phyloP scores from a whole-genome alignment of 371 early-diverging fungal species.

The Vairimorpha ceranae region DNA sequence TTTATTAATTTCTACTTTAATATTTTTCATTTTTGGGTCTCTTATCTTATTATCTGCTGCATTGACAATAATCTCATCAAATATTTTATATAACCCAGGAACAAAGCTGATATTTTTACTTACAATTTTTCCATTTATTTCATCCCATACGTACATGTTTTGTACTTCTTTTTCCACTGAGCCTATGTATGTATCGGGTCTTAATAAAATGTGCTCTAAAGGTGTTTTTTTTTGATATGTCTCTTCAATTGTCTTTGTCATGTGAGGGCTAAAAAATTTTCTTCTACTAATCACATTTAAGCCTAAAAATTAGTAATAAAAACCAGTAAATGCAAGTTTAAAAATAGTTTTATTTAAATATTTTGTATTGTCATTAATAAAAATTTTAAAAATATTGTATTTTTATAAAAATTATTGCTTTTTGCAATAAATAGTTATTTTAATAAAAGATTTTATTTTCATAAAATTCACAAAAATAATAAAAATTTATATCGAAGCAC shows the following conservation, averaged over 20 bases:
- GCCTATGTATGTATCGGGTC: constrained; percentile 98
- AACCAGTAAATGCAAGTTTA: too few species aligned
- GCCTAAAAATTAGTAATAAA: too few species aligned
- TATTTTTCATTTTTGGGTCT: constrained; percentile 77
- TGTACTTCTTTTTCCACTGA: constrained; percentile 76
- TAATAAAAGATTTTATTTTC: too few species aligned
- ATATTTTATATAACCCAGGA: constrained; percentile 97
- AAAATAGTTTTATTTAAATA: too few species aligned
- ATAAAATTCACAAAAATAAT: too few species aligned
- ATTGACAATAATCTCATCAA: constrained; percentile 98
- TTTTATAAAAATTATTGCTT: too few species aligned
- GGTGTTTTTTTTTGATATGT: constrained; percentile 96
- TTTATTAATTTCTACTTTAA: constrained; percentile 81
- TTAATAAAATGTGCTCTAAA: constrained; percentile 88
- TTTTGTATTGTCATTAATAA: too few species aligned
- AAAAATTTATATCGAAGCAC: too few species aligned
- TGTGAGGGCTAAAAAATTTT: neutral
- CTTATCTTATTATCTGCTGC: constrained; percentile 72
- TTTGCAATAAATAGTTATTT: too few species aligned
- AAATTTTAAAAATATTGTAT: too few species aligned
- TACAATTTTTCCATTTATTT: constrained; percentile 65
- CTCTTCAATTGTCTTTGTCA: constrained; percentile 70
- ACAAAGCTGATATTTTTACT: constrained; percentile 72
- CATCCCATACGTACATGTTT: constrained; percentile 77
- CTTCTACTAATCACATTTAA: too few species aligned